Evolutionary conservation across 2,329 filamentous ascomycete genomes (phyloP).

Genomic region (Fusarium domesticum): DNA sequence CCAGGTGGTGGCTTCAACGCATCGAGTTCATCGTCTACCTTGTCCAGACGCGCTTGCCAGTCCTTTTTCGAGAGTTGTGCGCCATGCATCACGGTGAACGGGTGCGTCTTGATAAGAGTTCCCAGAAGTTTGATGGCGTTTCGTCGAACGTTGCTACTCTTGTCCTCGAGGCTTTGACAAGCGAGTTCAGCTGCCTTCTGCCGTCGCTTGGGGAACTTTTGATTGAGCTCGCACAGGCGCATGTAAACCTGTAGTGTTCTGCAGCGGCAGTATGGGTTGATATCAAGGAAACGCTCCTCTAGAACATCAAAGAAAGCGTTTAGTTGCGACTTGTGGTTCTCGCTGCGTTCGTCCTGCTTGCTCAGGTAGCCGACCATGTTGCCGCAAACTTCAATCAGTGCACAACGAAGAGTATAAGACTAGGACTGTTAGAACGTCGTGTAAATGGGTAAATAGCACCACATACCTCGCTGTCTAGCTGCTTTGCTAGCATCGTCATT

Average conservation of each 20-base stretch:
- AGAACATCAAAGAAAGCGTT: constrained; percentile 96
- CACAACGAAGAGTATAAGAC: constrained; percentile 90
- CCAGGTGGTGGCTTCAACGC: constrained; percentile 78
- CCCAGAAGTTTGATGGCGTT: constrained; percentile 93
- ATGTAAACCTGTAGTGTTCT: constrained; percentile 90
- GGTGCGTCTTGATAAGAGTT: constrained; percentile 87
- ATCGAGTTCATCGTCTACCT: constrained; percentile 78
- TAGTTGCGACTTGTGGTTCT: constrained; percentile 91
- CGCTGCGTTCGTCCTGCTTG: constrained; percentile 84
- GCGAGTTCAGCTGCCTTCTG: constrained; percentile 86
- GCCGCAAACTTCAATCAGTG: constrained; percentile 93
- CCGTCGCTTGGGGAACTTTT: constrained; percentile 89
- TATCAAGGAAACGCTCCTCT: constrained; percentile 91
- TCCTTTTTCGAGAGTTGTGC: constrained; percentile 80
- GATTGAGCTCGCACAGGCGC: constrained; percentile 88
- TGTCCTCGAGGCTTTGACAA: constrained; percentile 87
- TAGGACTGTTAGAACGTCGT: constrained; percentile 35
- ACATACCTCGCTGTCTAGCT: constrained; percentile 84
- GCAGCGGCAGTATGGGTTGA: constrained; percentile 94
- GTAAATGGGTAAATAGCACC: accelerated
- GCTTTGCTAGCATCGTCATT: constrained; percentile 91
- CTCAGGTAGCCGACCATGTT: constrained; percentile 91
- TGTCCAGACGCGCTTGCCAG: constrained; percentile 78
- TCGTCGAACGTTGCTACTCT: constrained; percentile 93
- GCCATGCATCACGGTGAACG: constrained; percentile 88